Evolutionary conservation across 1,139 yeast genomes (phyloP).

Genomic region (Ogataea hybrid): DNA sequence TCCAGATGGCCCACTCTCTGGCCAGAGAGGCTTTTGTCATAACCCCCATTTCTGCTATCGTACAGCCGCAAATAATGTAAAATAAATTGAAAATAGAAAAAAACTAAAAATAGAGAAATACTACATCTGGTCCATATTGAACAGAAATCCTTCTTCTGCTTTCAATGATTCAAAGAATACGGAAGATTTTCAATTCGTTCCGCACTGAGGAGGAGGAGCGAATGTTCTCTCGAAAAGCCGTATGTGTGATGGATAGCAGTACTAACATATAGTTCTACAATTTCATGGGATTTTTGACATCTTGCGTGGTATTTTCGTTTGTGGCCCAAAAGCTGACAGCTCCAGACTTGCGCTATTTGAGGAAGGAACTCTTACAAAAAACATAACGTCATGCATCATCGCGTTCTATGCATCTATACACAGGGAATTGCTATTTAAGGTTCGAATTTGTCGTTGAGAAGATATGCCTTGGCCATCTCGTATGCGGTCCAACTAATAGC

Average conservation of each 20-base stretch:
- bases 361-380: constrained; percentile 1
- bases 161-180: constrained; percentile 27
- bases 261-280: constrained; percentile 53
- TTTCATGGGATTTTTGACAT: constrained; percentile 73
- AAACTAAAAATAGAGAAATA: background rate
- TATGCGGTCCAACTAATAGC: constrained; percentile 99
- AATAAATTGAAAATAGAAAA: background rate
- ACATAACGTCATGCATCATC: constrained; percentile 8
- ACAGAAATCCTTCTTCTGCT: too few relatives aligned
- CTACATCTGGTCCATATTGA: too few relatives aligned
- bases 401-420: constrained; percentile 10
- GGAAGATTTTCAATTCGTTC: constrained; percentile 78
- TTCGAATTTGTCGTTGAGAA: constrained; percentile 11
- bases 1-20: constrained; percentile 34
- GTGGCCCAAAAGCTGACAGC: constrained; percentile 57
- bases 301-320: constrained; percentile 77
- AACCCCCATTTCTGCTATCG: background rate
- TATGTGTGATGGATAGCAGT: constrained; percentile 26
- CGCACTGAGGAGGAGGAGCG: constrained; percentile 86
- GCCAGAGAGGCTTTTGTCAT: constrained; percentile 24
- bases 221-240: constrained; percentile 69
- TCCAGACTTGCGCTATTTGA: constrained; percentile 4
- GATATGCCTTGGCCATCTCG: constrained; percentile 89
- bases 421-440: constrained; percentile 2
- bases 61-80: constrained; percentile 1